These are phyloP conservation scores for Rosellinia necatrix DNA, from an alignment of 2,329 filamentous ascomycete genomes.

Conservation along the genomic window DNA sequence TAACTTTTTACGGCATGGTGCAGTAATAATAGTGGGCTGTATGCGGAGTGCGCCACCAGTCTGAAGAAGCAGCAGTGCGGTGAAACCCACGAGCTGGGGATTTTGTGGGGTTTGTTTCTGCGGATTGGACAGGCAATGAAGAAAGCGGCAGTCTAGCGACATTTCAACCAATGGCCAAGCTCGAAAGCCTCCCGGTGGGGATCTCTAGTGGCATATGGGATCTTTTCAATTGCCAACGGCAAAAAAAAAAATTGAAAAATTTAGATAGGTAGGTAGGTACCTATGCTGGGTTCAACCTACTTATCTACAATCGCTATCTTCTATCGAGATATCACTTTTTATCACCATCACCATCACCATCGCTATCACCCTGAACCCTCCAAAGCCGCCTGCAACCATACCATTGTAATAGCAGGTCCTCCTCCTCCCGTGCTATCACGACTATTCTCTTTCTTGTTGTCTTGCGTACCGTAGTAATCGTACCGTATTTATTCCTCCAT, in stretches of 20 bases:
- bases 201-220: too few species aligned
- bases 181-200: too few species aligned
- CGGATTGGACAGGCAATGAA: not conserved
- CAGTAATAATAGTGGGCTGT: too few species aligned
- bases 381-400: not conserved
- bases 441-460: not conserved
- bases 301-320: not conserved
- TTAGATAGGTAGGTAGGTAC: too few species aligned
- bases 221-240: too few species aligned
- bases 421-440: not conserved
- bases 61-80: not conserved
- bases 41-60: not conserved
- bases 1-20: not conserved
- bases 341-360: too few species aligned
- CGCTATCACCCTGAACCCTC: not conserved
- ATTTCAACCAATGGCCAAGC: constrained; percentile 27
- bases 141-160: not conserved
- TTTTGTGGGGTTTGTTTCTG: not conserved
- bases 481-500: not conserved
- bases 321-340: not conserved
- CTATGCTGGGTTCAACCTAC: too few species aligned
- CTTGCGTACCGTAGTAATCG: not conserved
- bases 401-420: not conserved
- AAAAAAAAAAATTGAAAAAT: too few species aligned
- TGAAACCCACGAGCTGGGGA: not conserved